phyloP scores from a whole-genome alignment of 768 basidiomycete species.

The Lentinula sp. region DNA sequence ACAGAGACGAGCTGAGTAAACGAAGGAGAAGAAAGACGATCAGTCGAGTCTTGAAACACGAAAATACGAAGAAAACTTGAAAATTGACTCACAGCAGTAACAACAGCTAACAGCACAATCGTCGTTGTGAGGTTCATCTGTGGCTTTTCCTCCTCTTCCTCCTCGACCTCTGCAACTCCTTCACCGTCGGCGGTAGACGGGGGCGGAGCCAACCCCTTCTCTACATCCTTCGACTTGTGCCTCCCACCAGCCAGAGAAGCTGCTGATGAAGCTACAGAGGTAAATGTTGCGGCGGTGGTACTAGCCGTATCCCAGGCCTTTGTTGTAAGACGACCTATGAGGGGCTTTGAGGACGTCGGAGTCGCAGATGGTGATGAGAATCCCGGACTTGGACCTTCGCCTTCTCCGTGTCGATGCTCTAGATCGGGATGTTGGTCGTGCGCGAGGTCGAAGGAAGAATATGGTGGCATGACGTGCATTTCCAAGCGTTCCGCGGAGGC shows the following conservation, averaged over 20 bases:
- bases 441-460: neutral
- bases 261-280: neutral
- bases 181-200: neutral
- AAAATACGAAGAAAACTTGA: conserved; percentile 20
- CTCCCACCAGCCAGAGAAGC: neutral
- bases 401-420: neutral
- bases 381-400: neutral
- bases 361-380: neutral
- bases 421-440: neutral
- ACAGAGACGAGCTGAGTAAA: conserved; percentile 27
- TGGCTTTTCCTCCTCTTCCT: conserved; percentile 27
- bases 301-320: neutral
- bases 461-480: neutral
- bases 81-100: conserved; percentile 39
- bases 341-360: neutral
- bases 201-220: neutral
- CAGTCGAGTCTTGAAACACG: neutral
- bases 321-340: neutral
- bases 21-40: neutral
- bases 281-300: neutral
- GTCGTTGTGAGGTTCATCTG: conserved; percentile 33
- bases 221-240: conserved; percentile 13
- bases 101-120: conserved; percentile 23
- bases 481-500: neutral
- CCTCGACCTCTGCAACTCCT: conserved; percentile 11